Evolutionary conservation across 257 asterid genomes (phyloP), one percentile per base, ranked within the genome.

Genomic region (Linaria vulgaris): DNA sequence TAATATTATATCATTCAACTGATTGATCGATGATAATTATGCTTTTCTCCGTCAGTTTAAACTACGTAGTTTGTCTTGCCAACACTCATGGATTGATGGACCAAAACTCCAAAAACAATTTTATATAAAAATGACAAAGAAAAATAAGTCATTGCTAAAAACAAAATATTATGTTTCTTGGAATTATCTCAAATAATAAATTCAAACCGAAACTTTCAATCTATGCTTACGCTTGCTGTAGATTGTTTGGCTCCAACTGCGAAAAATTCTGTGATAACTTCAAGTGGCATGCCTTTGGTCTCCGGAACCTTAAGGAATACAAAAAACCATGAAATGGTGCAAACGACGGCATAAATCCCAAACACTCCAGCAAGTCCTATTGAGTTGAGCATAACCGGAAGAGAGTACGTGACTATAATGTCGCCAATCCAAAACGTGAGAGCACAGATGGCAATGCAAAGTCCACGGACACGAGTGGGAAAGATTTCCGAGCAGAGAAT

Each of bases 401-500:
- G 84, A 0, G 95, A 68, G 77, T 87, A 89, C 0, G 95, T 87
- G 15, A 89, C 97, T 15, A 90, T 87, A 30, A 87, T 88, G n/a
- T 90, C 96, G 3, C 99, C 74, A 2, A 76, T 73, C 99, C 99
- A 92, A 63, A 86, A 92, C 19, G 89, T 84, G 27, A 89, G 94
- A 9, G 99, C 99, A 37, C 97, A 88, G 54, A 92, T 92, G 1
- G 97, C 97, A 4, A 92, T 92, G 81, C 99, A 92, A 71, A 89
- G 56, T 30, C 99, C 99, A 30, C 99, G 97, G 21, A 85, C 96
- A 15, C 91, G 84, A 19, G 99, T 92, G 10, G 99, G 99, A 58
- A 92, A 92, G 52, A 92, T 92, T 80, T 92, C 99, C 0, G 99
- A 68, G 71, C 99, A 92, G 41, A 92, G 95, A 88, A 92, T 89